Base-by-base conservation (phyloP, 345 rosid species). In the Acer campestre region DNA sequence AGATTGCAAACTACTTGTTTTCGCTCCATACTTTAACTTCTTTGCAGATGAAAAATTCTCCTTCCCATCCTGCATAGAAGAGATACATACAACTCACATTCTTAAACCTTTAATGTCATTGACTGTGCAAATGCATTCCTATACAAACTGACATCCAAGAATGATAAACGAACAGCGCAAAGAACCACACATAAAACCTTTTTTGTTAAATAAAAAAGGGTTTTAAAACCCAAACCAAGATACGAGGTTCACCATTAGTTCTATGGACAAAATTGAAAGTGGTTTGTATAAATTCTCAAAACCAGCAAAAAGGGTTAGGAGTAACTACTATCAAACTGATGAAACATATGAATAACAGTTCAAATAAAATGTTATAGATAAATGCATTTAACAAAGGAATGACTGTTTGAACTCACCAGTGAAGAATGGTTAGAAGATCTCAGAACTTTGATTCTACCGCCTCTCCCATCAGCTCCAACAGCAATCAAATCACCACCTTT, bases 401-500 rank as follows among this genome's bases (percentile, higher is more conserved):
- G 17, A 70, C 40, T 62, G 55, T 46, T 22, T 35, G 58, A 53
- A 85, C 94, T 70, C 75, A 96, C 97, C 88, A 48, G 12, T 20
- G 87, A 82, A 71, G 86, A 80, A 70, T 81, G 89, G 69, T 84
- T 84, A 66, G 79, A 61, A 76, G 97, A 82, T 85, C 95, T 90
- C 84, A 89, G 71, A 44, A 92, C 89, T 84, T 96, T 92, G 68
- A 94, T 40, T 83, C 89, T 90, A 71, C 99, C 98, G 75, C 97
- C 98, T 86, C 91, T 89, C 27, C 99, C 98, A 85, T 96, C 98
- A 69, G 94, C 88, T 68, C 98, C 98, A 76, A 90, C 83, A 74
- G 94, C 74, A 78, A 94, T 91, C 58, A 96, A 79, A 86, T 86
- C 88, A 72, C 93, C 85, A 46, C 79, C 88, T 55, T 74, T 85